Conservation (phyloP, 805 yeast genomes). For the Teunomyces kruisii region DNA sequence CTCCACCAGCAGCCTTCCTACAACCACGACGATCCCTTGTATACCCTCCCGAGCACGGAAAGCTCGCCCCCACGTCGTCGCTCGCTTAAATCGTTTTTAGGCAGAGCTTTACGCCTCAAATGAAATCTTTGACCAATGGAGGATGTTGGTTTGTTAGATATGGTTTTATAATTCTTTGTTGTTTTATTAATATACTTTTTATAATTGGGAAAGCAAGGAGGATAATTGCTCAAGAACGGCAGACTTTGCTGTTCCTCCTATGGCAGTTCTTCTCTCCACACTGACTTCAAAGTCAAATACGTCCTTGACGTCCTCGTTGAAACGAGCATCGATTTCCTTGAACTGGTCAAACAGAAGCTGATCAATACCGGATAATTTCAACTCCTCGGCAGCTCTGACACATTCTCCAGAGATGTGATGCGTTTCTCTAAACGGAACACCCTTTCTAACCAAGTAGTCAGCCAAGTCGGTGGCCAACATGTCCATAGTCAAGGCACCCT, state of each 20-base stretch:
- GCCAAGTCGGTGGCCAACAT: constrained; percentile 99
- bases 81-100: not conserved
- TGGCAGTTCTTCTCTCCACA: constrained; percentile 95
- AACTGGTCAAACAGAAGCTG: constrained; percentile 75
- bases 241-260: constrained; percentile 93
- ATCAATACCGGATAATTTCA: constrained; percentile 79
- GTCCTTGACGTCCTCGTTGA: constrained; percentile 73
- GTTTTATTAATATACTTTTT: not conserved
- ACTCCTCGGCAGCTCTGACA: constrained; percentile 85
- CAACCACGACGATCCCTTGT: not conserved
- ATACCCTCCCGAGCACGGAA: not conserved
- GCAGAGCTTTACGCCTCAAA: not conserved
- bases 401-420: constrained; percentile 99
- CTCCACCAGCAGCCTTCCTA: too few species aligned
- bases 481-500: constrained; percentile 90
- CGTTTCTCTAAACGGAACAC: constrained; percentile 98
- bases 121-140: not conserved
- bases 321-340: constrained; percentile 75
- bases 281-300: constrained; percentile 92
- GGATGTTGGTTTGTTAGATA: not conserved
- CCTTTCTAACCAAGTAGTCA: constrained; percentile 94
- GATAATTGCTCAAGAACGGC: constrained; percentile 81
- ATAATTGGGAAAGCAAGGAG: constrained; percentile 20
- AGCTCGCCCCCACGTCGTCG: not conserved
- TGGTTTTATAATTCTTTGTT: not conserved